Base-by-base conservation (phyloP, 345 rosid species). In the Eucalyptus coolabah region DNA sequence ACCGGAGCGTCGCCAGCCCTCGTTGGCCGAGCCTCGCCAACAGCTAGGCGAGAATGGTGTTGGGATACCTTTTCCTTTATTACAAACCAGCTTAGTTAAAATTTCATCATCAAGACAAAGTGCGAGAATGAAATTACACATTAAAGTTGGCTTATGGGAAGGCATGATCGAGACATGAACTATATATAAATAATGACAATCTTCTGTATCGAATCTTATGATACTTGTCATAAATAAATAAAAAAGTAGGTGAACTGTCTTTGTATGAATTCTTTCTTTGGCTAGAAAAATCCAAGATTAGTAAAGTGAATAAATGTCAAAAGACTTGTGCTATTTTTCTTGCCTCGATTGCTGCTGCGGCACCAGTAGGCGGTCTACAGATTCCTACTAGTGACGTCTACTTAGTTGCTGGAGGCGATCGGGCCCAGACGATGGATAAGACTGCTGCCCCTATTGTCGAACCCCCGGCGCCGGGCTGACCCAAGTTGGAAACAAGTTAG, bases 21-120 rank as follows among this genome's bases (percentile, higher is more conserved):
- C 21, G 4, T 17, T 2, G 2, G 2, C 8, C 4, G 0, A 50
- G 54, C 54, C 54, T 51, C 54, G 0, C 0, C 1, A 1, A 2
- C 2, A 51, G 0, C 21, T 51, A 0, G 21, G 21, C 1, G 51
- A 50, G 18, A 50, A 32, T 34, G 80, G 42, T 67, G 42, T 32
- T 32, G 42, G 40, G 21, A 67, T 67, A 67, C 37, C 6, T 32
- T 67, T 67, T 67, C 7, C 32, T 26, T 67, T 32, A 67, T 32
- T 8, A 67, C 80, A 32, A 67, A 67, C 80, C 2, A 34, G 42
- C 80, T 32, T 16, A 67, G 80, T 34, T 8, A 67, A 67, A 9
- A 17, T 67, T 67, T 17, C 12, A 67, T 32, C 9, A 17, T 37
- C 80, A 67, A 67, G 80, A 67, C 23, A 13, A 1, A 32, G 42